Evolutionary conservation across 2,329 filamentous ascomycete species (phyloP).

Genomic region (Zymoseptoria ardabiliae): DNA sequence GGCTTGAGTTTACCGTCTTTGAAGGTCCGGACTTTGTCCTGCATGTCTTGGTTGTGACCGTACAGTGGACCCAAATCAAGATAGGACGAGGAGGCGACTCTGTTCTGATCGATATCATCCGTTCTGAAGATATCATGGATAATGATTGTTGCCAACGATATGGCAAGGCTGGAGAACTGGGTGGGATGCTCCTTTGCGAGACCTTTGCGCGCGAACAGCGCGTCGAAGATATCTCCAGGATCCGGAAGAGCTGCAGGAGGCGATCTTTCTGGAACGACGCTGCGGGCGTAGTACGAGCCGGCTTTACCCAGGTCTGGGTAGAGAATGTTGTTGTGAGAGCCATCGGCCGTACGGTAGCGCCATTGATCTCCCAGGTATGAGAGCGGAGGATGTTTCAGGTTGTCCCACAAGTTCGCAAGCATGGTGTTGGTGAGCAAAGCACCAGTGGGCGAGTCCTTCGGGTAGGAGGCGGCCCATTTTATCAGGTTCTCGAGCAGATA

Average conservation of each 20-base stretch:
- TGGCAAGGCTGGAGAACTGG: not conserved
- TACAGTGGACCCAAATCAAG: slow-evolving; percentile 66
- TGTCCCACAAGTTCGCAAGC: not conserved
- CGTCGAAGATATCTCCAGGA: not conserved
- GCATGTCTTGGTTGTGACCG: slow-evolving; percentile 50
- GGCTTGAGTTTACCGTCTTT: slow-evolving; percentile 64
- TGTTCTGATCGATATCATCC: slow-evolving; percentile 52
- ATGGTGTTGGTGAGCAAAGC: not conserved
- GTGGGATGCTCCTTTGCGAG: not conserved
- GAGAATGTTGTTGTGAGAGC: not conserved
- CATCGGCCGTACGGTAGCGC: not conserved
- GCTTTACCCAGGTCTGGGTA: not conserved
- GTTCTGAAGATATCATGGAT: slow-evolving; percentile 71
- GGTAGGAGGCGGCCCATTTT: not conserved
- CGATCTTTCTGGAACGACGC: not conserved
- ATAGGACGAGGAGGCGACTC: slow-evolving; percentile 63
- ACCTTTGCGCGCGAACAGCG: not conserved
- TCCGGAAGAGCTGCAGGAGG: not conserved
- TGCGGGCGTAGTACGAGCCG: not conserved
- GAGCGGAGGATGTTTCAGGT: not conserved
- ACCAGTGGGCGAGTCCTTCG: not conserved
- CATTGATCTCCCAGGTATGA: not conserved
- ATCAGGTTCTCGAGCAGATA: not conserved
- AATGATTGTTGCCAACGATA: slow-evolving; percentile 52
- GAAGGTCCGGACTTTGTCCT: slow-evolving; percentile 52